These are phyloP conservation scores for Epicoccum nigrum DNA, from an alignment of 2,329 filamentous ascomycete genomes.

Conservation along the genomic window DNA sequence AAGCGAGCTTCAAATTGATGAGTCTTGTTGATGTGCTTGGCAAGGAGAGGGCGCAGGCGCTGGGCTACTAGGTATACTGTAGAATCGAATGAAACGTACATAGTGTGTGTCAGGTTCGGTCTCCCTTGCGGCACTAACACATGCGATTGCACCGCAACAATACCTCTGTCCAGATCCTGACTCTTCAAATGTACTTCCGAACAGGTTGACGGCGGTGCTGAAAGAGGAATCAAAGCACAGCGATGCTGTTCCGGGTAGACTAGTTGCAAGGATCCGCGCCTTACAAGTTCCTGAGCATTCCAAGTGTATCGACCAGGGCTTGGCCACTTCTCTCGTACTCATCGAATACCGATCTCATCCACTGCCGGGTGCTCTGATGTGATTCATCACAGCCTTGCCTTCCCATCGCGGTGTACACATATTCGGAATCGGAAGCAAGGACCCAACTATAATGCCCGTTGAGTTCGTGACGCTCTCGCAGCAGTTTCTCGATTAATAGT, in stretches of 20 bases:
- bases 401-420: constrained; percentile 2
- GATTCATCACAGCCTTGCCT: not conserved
- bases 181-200: too few relatives aligned
- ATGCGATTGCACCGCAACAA: too few relatives aligned
- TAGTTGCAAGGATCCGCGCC: too few relatives aligned
- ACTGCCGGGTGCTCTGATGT: not conserved
- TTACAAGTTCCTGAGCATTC: too few relatives aligned
- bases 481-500: not conserved
- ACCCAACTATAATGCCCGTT: constrained; percentile 10
- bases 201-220: too few relatives aligned
- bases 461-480: not conserved
- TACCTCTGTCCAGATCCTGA: too few relatives aligned
- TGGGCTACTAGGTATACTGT: constrained; percentile 34
- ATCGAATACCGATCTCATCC: not conserved
- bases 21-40: constrained; percentile 39
- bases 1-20: constrained; percentile 59
- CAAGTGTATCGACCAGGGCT: not conserved
- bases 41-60: constrained; percentile 22
- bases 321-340: not conserved
- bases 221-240: too few relatives aligned
- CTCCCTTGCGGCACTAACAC: too few relatives aligned
- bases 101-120: too few relatives aligned
- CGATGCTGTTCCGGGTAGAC: too few relatives aligned
- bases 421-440: not conserved
- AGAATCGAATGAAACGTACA: too few relatives aligned